A percentile compares a stretch with the other conserved stretches of the same genome.
These are phyloP conservation scores for Kluyveromyces wickerhamii DNA, from an alignment of 805 yeast species.

Conservation along the genomic window DNA sequence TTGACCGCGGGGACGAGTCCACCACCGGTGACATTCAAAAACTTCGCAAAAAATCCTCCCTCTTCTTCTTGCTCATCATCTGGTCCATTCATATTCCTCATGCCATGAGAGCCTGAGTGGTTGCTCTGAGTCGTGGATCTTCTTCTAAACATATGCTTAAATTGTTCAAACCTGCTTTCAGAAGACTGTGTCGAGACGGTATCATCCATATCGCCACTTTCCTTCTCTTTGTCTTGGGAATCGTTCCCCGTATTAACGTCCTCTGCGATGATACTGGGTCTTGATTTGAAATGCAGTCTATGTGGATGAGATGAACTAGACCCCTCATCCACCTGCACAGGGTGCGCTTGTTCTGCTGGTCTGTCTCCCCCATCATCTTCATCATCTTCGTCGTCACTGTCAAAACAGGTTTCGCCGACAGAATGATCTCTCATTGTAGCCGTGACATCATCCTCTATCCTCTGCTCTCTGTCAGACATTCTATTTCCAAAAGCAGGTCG, in stretches of 20 bases:
- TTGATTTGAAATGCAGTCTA: conserved; percentile 1
- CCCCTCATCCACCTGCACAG: not conserved
- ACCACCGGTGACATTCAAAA: conserved; percentile 27
- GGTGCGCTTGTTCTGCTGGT: not conserved
- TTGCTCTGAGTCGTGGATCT: too few species aligned
- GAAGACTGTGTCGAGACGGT: conserved; percentile 11
- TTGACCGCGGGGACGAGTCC: conserved; percentile 33
- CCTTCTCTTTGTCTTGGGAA: conserved; percentile 4
- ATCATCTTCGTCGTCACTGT: not conserved
- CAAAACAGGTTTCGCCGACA: conserved; percentile 10
- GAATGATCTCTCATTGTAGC: conserved; percentile 15
- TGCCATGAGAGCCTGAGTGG: too few species aligned
- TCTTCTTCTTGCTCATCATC: conserved; percentile 18
- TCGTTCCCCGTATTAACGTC: not conserved
- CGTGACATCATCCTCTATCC: conserved; percentile 17
- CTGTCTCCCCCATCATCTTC: not conserved
- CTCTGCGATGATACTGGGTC: not conserved
- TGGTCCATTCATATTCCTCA: conserved; percentile 10
- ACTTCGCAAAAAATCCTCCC: conserved; percentile 22
- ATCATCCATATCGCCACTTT: conserved; percentile 5
- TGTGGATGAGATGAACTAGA: not conserved
- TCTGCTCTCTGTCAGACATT: conserved; percentile 4
- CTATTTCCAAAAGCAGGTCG: not conserved
- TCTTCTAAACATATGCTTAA: conserved; percentile 17
- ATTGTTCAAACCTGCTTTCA: conserved; percentile 17